These are phyloP conservation scores for Heliocybe sulcata DNA, from an alignment of 1,284 basidiomycete species.

Conservation along the genomic window DNA sequence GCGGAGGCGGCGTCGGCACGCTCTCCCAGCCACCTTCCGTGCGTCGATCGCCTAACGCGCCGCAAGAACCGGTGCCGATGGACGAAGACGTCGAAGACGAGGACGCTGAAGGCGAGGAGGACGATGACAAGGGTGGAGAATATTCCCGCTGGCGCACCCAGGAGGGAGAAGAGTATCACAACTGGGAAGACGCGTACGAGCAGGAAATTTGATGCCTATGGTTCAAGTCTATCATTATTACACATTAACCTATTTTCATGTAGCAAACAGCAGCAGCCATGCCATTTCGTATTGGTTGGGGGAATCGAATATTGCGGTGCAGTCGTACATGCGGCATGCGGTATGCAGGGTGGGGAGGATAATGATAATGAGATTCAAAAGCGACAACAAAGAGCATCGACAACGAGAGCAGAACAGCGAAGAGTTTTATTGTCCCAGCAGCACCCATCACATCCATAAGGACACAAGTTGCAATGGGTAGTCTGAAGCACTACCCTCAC, in stretches of 20 bases:
- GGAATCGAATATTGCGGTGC: not conserved
- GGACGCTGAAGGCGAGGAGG: constrained; percentile 20
- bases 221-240: not conserved
- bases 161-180: constrained; percentile 29
- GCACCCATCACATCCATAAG: not conserved
- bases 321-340: not conserved
- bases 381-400: not conserved
- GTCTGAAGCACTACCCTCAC: constrained; percentile 7
- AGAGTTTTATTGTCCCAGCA: not conserved
- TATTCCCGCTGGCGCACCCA: too few relatives aligned
- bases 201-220: constrained; percentile 20
- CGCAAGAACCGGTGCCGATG: constrained; percentile 4
- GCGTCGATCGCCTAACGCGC: constrained; percentile 8
- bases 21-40: constrained; percentile 9
- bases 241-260: not conserved
- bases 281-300: not conserved
- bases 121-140: too few relatives aligned
- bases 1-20: constrained; percentile 21
- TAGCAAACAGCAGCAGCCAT: not conserved
- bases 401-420: not conserved
- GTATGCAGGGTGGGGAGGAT: not conserved
- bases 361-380: not conserved
- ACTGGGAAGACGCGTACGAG: constrained; percentile 34
- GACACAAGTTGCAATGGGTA: not conserved
- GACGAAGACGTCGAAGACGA: constrained; percentile 16